A percentile compares a stretch with the other conserved stretches of the same genome.
phyloP scores from a whole-genome alignment of 495 filamentous ascomycete species.

The Daldinia grandis region DNA sequence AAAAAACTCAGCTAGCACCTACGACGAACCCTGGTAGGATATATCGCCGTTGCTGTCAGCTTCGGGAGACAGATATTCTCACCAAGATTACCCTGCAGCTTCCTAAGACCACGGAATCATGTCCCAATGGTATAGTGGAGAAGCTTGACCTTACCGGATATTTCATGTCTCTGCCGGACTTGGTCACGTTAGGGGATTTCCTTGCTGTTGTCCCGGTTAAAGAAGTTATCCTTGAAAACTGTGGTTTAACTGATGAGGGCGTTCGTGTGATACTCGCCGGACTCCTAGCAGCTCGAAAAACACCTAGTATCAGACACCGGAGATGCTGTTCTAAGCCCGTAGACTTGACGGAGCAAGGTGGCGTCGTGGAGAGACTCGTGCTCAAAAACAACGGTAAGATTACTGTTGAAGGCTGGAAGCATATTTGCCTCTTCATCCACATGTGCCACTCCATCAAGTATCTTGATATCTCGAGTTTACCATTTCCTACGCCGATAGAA shows the following conservation, averaged over 20 bases:
- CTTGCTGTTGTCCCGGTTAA: conserved; percentile 91
- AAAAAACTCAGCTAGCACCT: conserved; percentile 71
- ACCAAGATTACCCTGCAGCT: conserved; percentile 90
- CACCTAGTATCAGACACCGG: conserved; percentile 56
- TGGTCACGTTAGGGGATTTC: conserved; percentile 89
- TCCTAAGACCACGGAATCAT: conserved; percentile 67
- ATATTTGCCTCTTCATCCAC: conserved; percentile 88
- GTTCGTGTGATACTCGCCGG: conserved; percentile 86
- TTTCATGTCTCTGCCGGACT: conserved; percentile 80
- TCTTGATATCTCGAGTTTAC: conserved; percentile 84
- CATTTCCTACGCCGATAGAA: conserved; percentile 67
- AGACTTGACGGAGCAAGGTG: conserved; percentile 58
- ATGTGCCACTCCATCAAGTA: conserved; percentile 86
- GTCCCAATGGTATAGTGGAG: conserved; percentile 74
- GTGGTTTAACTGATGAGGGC: conserved; percentile 84
- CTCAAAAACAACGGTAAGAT: conserved; percentile 91
- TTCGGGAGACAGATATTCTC: conserved; percentile 88
- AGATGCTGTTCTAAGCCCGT: conserved; percentile 43
- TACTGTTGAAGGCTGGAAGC: conserved; percentile 85
- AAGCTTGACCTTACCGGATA: conserved; percentile 86
- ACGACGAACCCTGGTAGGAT: conserved; percentile 93
- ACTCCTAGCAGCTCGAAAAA: conserved; percentile 79
- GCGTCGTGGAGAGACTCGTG: conserved; percentile 84
- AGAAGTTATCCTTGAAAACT: conserved; percentile 84
- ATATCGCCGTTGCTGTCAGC: conserved; percentile 92